Evolutionary conservation across 331 rosid genomes (phyloP).

Genomic region (Malus hybrid): DNA sequence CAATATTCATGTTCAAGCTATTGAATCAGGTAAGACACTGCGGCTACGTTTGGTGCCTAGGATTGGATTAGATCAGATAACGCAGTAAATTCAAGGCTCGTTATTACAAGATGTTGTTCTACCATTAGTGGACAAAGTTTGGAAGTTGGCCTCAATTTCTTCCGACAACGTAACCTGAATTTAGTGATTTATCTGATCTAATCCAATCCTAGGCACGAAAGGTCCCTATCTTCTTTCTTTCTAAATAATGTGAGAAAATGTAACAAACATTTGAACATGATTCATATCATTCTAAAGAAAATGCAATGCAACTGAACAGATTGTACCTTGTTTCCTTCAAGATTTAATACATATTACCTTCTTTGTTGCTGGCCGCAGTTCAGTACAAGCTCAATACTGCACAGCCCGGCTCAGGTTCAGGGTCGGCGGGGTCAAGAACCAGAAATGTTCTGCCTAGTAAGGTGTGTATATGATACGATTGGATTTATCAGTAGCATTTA

Average conservation of each 20-base stretch:
- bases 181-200: too few species aligned
- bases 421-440: constrained; percentile 23
- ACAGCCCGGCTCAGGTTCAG: constrained; percentile 24
- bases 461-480: constrained; percentile 31
- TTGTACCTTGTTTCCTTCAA: constrained; percentile 4
- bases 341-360: background rate
- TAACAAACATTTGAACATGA: background rate
- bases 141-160: too few species aligned
- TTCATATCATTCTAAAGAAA: background rate
- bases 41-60: too few species aligned
- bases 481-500: background rate
- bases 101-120: too few species aligned
- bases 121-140: background rate
- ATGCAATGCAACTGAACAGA: background rate
- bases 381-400: constrained; percentile 45
- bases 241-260: background rate
- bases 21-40: constrained; percentile 42
- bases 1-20: constrained; percentile 26
- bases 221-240: background rate
- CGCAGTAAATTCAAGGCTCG: too few species aligned
- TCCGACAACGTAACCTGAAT: too few species aligned
- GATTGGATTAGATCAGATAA: too few species aligned
- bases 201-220: too few species aligned
- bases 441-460: constrained; percentile 24
- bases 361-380: constrained; percentile 28